Conservation (phyloP, 2,329 filamentous ascomycete genomes). For the Calonectria hawksworthii region DNA sequence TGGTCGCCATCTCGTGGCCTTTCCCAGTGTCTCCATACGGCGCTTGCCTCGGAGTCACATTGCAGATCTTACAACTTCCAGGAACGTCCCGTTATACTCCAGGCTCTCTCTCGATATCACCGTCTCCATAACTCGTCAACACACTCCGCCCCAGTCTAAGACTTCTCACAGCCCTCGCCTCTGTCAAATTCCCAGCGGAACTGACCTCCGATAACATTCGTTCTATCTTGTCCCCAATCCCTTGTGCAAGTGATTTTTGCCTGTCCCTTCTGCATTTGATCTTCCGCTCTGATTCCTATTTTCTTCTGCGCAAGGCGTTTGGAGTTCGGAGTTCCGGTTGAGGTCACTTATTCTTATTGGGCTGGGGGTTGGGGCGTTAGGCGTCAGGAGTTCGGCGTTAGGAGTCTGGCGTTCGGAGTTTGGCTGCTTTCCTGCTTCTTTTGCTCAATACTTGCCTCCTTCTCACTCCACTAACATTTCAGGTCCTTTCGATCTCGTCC, state of each 20-base stretch:
- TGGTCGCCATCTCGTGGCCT: background rate
- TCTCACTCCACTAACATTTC: background rate
- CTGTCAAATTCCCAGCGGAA: background rate
- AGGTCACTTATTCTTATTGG: background rate
- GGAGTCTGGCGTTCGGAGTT: constrained; percentile 11
- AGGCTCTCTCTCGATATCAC: background rate
- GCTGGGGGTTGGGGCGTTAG: background rate
- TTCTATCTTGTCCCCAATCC: background rate
- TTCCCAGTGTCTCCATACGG: background rate
- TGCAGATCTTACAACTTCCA: background rate
- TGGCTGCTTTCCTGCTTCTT: background rate
- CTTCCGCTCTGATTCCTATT: background rate
- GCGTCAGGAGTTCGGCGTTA: constrained; percentile 3
- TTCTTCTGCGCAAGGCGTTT: constrained; percentile 8
- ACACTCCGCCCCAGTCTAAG: too few relatives aligned
- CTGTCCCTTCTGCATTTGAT: constrained; percentile 11
- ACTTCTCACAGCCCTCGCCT: background rate
- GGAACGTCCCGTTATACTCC: background rate
- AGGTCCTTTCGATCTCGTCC: background rate
- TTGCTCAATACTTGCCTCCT: background rate
- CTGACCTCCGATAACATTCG: background rate
- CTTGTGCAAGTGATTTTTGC: background rate
- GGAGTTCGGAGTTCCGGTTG: constrained; percentile 8
- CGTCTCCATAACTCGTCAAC: background rate
- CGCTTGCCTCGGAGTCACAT: background rate